phyloP scores from a whole-genome alignment of 805 yeast species.

The Candida khao-thaluensis region DNA sequence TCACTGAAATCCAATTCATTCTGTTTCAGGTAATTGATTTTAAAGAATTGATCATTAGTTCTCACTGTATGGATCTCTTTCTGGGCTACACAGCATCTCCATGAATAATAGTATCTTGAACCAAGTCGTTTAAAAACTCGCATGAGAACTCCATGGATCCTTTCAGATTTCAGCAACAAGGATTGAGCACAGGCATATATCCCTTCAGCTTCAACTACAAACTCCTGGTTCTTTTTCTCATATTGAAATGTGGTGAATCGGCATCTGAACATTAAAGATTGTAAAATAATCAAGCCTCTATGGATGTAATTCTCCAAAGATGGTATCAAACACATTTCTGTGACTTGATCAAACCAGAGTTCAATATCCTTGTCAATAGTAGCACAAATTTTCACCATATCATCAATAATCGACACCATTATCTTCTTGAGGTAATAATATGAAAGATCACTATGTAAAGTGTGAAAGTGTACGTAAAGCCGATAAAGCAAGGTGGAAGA shows the following conservation, averaged over 20 bases:
- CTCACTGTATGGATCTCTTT: neutral
- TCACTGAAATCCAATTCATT: neutral
- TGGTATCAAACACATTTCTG: slow-evolving; percentile 1
- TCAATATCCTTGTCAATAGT: neutral
- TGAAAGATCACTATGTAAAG: neutral
- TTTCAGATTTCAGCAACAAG: neutral
- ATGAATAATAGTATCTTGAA: slow-evolving; percentile 61
- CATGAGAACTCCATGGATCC: neutral
- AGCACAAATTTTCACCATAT: neutral
- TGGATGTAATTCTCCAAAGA: slow-evolving; percentile 4
- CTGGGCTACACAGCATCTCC: slow-evolving; percentile 36
- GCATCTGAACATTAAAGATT: slow-evolving; percentile 4
- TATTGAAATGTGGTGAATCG: neutral
- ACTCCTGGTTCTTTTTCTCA: neutral
- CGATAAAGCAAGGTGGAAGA: neutral
- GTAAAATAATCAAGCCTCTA: neutral
- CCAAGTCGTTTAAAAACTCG: slow-evolving; percentile 37
- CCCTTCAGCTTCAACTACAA: neutral
- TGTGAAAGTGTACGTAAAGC: neutral
- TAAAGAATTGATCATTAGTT: neutral
- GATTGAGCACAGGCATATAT: neutral
- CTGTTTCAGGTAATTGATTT: neutral
- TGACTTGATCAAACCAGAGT: neutral
- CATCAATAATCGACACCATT: neutral
- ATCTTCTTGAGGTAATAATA: slow-evolving; percentile 4